Percentiles rank a stretch among this genome's conserved stretches.
phyloP scores from a whole-genome alignment of 228 moss, liverwort and hornwort species.

The Sphagnum fallax region DNA sequence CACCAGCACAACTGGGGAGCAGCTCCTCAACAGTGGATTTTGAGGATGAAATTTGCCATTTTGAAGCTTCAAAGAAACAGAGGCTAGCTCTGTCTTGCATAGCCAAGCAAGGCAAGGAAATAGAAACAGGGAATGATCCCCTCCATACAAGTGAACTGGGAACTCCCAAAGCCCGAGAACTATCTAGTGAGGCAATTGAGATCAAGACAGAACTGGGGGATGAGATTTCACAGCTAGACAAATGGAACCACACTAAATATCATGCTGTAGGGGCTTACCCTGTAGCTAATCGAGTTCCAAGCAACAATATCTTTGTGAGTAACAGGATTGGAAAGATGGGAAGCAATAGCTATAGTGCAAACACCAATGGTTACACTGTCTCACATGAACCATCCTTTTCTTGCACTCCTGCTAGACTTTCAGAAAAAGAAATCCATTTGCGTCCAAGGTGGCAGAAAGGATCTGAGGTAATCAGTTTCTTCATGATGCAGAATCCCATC shows the following conservation, averaged over 20 bases:
- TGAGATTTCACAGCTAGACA: neutral
- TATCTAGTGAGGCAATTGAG: neutral
- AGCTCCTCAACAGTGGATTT: slow-evolving; percentile 1
- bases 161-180: neutral
- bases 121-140: neutral
- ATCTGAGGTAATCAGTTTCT: neutral
- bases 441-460: slow-evolving; percentile 3
- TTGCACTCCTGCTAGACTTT: neutral
- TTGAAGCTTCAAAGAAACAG: slow-evolving; percentile 3
- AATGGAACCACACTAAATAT: neutral
- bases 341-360: neutral
- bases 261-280: slow-evolving; percentile 1
- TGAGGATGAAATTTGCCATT: neutral
- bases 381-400: neutral
- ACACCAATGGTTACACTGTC: neutral
- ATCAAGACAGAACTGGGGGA: neutral
- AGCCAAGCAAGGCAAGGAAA: neutral
- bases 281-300: neutral
- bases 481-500: neutral
- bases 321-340: neutral
- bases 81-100: neutral
- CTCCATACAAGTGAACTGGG: neutral
- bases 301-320: neutral
- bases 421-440: neutral
- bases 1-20: neutral